phyloP scores from a whole-genome alignment of 2,329 filamentous ascomycete species.

The Exophiala calicioides region DNA sequence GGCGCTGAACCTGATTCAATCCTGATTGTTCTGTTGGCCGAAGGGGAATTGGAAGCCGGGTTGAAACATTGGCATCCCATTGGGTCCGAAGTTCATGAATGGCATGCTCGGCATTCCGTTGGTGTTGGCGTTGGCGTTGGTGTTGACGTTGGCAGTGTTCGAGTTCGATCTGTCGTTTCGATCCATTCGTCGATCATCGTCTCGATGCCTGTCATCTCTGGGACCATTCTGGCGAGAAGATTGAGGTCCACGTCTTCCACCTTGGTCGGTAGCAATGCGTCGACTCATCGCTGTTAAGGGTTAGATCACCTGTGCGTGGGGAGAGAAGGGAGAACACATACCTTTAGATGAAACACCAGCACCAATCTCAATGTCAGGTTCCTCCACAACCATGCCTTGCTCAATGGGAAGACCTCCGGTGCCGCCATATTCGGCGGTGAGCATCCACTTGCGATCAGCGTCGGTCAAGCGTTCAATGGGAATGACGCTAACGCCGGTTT shows the following conservation, averaged over 20 bases:
- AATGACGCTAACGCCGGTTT: conserved; percentile 87
- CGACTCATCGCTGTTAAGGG: conserved; percentile 49
- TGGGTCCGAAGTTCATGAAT: conserved; percentile 28
- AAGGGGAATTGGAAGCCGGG: conserved; percentile 46
- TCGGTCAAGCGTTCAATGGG: conserved; percentile 91
- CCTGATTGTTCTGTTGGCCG: conserved; percentile 25
- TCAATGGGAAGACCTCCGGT: conserved; percentile 82
- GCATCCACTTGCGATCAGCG: conserved; percentile 95
- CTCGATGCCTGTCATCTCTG: conserved; percentile 36
- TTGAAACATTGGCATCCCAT: conserved; percentile 51
- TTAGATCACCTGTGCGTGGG: conserved; percentile 21
- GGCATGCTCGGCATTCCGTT: conserved; percentile 34
- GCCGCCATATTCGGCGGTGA: conserved; percentile 89
- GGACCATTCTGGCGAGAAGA: conserved; percentile 42
- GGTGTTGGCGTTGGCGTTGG: conserved; percentile 25
- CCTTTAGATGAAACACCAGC: conserved; percentile 95
- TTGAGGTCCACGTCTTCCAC: conserved; percentile 51
- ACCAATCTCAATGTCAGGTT: conserved; percentile 98
- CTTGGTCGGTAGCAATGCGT: conserved; percentile 53
- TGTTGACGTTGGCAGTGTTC: conserved; percentile 23
- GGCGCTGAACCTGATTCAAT: conserved; percentile 6
- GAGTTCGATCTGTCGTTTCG: conserved; percentile 25
- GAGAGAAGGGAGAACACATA: conserved; percentile 32
- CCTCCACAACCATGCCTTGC: conserved; percentile 84
- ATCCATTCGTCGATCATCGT: conserved; percentile 38